Evolutionary conservation across 1,284 basidiomycete genomes (phyloP).

Genomic region (Ganoderma lucidum): DNA sequence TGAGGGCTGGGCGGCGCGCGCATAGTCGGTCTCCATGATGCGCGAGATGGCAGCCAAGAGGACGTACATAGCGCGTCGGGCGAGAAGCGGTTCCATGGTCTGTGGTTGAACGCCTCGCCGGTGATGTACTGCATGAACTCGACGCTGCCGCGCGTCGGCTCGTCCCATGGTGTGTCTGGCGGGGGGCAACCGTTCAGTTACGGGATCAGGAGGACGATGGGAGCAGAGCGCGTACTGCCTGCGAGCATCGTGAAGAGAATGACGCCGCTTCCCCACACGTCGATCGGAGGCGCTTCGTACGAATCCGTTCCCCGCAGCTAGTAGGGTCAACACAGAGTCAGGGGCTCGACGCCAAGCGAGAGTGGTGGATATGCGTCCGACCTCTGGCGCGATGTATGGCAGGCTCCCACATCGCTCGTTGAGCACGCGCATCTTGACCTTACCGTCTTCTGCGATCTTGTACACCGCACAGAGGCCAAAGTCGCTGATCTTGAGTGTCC

Average conservation of each 20-base stretch:
- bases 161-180: conserved; percentile 97
- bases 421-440: conserved; percentile 60
- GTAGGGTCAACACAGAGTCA: conserved; percentile 41
- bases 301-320: conserved; percentile 48
- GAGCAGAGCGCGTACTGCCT: conserved; percentile 74
- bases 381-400: conserved; percentile 96
- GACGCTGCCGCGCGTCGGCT: conserved; percentile 81
- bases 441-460: conserved; percentile 87
- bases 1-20: conserved; percentile 57
- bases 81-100: conserved; percentile 85
- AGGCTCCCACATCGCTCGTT: conserved; percentile 91
- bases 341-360: background rate
- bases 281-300: conserved; percentile 92
- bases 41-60: background rate
- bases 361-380: conserved; percentile 38
- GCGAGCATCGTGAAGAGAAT: conserved; percentile 93
- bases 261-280: conserved; percentile 97
- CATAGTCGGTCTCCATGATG: background rate
- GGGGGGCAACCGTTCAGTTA: background rate
- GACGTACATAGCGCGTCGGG: conserved; percentile 66
- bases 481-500: conserved; percentile 91
- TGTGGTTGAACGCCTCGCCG: conserved; percentile 79
- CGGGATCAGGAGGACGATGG: background rate
- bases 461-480: conserved; percentile 96
- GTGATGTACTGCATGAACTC: conserved; percentile 84